Percentiles rank a stretch among this genome's conserved stretches.
Evolutionary conservation across 345 rosid species (phyloP).

Genomic region (rapeseed (Brassica napus)): DNA sequence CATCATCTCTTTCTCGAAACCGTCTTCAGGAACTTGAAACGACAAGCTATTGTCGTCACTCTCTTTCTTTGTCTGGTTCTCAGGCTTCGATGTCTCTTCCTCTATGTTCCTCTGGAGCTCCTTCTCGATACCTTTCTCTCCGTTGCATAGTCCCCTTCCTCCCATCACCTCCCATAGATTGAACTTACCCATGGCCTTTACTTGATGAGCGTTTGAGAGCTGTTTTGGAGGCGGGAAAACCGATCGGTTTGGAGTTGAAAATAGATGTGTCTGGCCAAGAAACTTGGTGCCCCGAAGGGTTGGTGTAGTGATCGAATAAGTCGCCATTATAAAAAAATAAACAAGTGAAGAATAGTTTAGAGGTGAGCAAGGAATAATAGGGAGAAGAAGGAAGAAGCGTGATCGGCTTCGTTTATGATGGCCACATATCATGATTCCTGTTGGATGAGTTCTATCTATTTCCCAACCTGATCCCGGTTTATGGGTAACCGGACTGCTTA

Average conservation of each 20-base stretch:
- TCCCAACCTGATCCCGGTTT: slow-evolving; percentile 5
- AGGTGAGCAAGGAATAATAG: background rate
- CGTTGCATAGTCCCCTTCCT: slow-evolving; percentile 87
- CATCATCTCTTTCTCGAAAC: slow-evolving; percentile 79
- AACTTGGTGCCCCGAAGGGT: slow-evolving; percentile 48
- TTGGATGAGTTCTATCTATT: slow-evolving; percentile 35
- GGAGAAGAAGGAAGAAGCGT: background rate
- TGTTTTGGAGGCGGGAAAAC: slow-evolving; percentile 39
- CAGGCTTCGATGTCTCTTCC: slow-evolving; percentile 29
- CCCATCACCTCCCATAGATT: slow-evolving; percentile 67
- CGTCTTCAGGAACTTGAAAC: slow-evolving; percentile 52
- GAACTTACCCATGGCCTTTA: slow-evolving; percentile 55
- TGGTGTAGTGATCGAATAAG: slow-evolving; percentile 55
- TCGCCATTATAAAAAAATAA: slow-evolving; percentile 40
- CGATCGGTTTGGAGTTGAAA: slow-evolving; percentile 39
- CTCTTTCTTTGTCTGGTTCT: slow-evolving; percentile 16
- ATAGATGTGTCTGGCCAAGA: slow-evolving; percentile 42
- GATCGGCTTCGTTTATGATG: slow-evolving; percentile 23
- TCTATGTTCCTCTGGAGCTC: slow-evolving; percentile 59
- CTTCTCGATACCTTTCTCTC: slow-evolving; percentile 66
- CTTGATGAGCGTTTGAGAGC: slow-evolving; percentile 10
- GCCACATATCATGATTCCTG: slow-evolving; percentile 41
- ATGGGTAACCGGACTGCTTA: slow-evolving; percentile 3
- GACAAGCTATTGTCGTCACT: background rate
- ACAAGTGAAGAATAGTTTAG: background rate